Percentiles rank a stretch among this genome's conserved stretches.
phyloP scores from a whole-genome alignment of 371 early-diverging fungal species.

The Umbelopsis sp. region DNA sequence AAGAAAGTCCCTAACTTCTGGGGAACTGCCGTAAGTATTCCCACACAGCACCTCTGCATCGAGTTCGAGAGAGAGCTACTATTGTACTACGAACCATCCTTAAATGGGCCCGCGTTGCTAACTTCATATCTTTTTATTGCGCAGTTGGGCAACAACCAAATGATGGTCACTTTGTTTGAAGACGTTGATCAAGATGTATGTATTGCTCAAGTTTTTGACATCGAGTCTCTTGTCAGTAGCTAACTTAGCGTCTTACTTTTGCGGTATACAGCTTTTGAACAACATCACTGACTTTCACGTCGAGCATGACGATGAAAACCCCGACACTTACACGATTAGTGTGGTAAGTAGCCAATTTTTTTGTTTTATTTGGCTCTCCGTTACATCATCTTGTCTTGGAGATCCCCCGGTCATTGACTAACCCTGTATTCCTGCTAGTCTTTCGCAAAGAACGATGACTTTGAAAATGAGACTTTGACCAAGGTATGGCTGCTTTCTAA shows the following conservation, averaged over 20 bases:
- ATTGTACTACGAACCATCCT: not conserved
- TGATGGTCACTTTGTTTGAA: constrained; percentile 11
- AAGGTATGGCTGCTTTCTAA: constrained; percentile 34
- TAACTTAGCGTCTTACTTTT: not conserved
- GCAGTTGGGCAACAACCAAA: constrained; percentile 7
- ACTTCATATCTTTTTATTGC: not conserved
- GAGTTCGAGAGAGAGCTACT: no score
- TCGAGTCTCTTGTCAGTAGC: not conserved
- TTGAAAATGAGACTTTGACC: constrained; percentile 58
- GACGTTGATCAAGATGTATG: constrained; percentile 11
- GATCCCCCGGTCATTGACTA: not conserved
- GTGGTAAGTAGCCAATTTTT: constrained; percentile 43
- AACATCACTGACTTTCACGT: constrained; percentile 62
- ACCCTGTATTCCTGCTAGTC: constrained; percentile 31
- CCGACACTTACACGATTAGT: constrained; percentile 51
- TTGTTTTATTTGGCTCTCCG: not conserved
- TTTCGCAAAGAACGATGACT: constrained; percentile 58
- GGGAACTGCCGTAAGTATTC: constrained; percentile 42
- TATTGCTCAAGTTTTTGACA: not conserved
- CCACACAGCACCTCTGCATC: no score
- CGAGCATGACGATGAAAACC: constrained; percentile 52
- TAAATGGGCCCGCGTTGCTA: not conserved
- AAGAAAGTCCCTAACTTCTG: constrained; percentile 64
- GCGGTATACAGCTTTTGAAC: constrained; percentile 39
- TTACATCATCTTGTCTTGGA: constrained; percentile 14